phyloP scores from a whole-genome alignment of 108 stramenopile species.

The Cyclostephanos tholiformis region DNA sequence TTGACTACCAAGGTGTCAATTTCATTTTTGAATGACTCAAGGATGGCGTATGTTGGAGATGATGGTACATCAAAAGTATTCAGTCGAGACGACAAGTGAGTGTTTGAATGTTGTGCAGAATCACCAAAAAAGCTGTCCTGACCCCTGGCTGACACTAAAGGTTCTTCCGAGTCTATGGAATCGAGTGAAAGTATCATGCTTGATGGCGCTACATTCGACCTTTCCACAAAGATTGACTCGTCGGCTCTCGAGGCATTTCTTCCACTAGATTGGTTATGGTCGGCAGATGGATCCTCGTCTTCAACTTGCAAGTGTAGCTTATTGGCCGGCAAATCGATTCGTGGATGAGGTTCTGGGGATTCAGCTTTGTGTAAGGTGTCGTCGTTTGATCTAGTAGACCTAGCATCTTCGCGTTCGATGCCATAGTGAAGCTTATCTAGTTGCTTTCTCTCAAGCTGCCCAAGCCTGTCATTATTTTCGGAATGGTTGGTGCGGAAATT shows the following conservation, averaged over 20 bases:
- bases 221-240: slow-evolving; percentile 31
- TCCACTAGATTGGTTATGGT: not conserved
- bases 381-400: not conserved
- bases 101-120: not conserved
- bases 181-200: slow-evolving; percentile 37
- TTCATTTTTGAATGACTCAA: slow-evolving; percentile 34
- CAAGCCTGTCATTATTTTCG: not conserved
- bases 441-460: slow-evolving; percentile 3
- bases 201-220: slow-evolving; percentile 19
- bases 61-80: slow-evolving; percentile 5
- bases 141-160: slow-evolving; percentile 35
- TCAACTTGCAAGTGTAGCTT: not conserved
- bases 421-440: slow-evolving; percentile 5
- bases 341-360: not conserved
- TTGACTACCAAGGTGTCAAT: slow-evolving; percentile 24
- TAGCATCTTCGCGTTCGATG: not conserved
- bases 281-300: not conserved
- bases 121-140: not conserved
- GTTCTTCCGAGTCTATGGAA: slow-evolving; percentile 51
- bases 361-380: not conserved
- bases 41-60: slow-evolving; percentile 16
- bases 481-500: not conserved
- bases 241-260: not conserved
- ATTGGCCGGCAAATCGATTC: not conserved
- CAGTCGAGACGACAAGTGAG: not conserved